phyloP scores from a whole-genome alignment of 83 land plant genomes.

The Picea abies region DNA sequence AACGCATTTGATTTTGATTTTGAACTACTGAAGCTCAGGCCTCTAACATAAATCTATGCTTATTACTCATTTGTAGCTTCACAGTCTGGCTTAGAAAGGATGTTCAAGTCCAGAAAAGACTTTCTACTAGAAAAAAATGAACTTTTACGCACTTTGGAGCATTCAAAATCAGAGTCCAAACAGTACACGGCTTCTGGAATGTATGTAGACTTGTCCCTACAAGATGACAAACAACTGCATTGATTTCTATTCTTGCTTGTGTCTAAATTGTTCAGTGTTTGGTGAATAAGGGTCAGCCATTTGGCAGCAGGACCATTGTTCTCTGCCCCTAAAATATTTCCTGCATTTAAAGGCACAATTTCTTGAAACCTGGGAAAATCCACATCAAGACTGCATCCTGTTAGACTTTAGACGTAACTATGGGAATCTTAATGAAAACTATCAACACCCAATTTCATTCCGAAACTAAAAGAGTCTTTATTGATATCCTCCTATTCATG shows the following conservation, averaged over 20 bases:
- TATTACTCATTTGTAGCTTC: background rate
- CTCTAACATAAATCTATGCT: too few species aligned
- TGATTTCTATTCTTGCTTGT: background rate
- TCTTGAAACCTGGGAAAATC: constrained; percentile 69
- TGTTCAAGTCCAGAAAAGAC: background rate
- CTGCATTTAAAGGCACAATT: constrained; percentile 83
- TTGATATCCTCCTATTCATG: too few species aligned
- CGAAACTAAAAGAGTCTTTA: too few species aligned
- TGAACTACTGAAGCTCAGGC: too few species aligned
- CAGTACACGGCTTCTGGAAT: background rate
- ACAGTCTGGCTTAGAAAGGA: background rate
- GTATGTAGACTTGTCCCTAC: background rate
- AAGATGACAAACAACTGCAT: background rate
- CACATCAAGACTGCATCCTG: background rate
- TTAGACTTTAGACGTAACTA: background rate
- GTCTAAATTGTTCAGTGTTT: constrained; percentile 41
- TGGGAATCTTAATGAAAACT: background rate
- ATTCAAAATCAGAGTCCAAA: background rate
- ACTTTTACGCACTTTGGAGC: background rate
- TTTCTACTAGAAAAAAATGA: background rate
- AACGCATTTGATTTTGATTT: too few species aligned
- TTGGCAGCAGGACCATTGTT: constrained; percentile 56
- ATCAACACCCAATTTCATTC: too few species aligned
- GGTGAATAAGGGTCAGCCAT: constrained; percentile 73
- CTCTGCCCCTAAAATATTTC: constrained; percentile 75